Evolutionary conservation across 129 eudicot genomes (phyloP).

Genomic region (Sambucus nigra): DNA sequence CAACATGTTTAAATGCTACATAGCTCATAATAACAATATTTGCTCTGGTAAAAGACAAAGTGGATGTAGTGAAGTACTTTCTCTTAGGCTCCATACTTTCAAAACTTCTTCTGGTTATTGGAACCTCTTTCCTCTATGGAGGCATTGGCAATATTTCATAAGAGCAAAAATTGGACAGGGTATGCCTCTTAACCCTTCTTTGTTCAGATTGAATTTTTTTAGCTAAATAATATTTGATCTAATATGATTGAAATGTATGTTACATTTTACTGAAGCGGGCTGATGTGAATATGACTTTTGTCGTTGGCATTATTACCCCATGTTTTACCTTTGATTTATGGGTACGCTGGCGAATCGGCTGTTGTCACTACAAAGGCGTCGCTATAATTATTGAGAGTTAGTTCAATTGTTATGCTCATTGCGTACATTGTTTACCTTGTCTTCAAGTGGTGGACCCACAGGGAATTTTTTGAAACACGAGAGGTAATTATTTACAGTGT

Average conservation of each 20-base stretch:
- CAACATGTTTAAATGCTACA: slow-evolving; percentile 94
- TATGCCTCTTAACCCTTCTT: slow-evolving; percentile 23
- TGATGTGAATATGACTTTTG: slow-evolving; percentile 37
- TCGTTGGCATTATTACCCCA: slow-evolving; percentile 41
- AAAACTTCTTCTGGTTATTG: slow-evolving; percentile 93
- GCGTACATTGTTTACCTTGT: slow-evolving; percentile 39
- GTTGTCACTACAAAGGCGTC: slow-evolving; percentile 9
- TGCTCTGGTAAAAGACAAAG: too few relatives aligned
- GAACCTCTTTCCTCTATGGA: slow-evolving; percentile 80
- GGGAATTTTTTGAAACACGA: too few relatives aligned
- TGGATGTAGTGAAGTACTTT: too few relatives aligned
- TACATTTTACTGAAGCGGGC: slow-evolving; percentile 49
- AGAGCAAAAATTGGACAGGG: too few relatives aligned
- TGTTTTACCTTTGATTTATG: slow-evolving; percentile 37
- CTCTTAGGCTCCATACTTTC: too few relatives aligned
- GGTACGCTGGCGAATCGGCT: slow-evolving; percentile 14
- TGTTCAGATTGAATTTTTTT: too few relatives aligned
- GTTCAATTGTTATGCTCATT: slow-evolving; percentile 36
- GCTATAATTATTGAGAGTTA: slow-evolving; percentile 33
- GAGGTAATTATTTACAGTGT: slow-evolving; percentile 16
- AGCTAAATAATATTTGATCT: too few relatives aligned
- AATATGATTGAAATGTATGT: too few relatives aligned
- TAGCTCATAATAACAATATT: slow-evolving; percentile 82
- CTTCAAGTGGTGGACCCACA: slow-evolving; percentile 51
- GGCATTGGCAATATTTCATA: slow-evolving; percentile 57